Conservation (phyloP, 208 protist genomes). For the Leishmania major region DNA sequence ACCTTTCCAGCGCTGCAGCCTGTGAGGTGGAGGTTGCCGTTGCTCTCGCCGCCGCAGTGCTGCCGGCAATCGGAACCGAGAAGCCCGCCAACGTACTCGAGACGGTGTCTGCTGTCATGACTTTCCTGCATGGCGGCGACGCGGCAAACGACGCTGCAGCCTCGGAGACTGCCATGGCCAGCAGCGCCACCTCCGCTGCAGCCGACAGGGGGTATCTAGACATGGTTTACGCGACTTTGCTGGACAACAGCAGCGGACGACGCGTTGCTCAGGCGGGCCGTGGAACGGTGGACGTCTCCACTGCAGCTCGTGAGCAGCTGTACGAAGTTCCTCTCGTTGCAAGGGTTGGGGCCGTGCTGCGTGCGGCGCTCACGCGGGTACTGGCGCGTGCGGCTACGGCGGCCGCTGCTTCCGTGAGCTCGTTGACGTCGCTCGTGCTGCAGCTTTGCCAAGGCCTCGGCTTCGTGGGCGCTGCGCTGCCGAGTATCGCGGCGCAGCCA, state of each 20-base stretch:
- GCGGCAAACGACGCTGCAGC: not conserved
- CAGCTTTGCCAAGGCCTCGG: constrained; percentile 39
- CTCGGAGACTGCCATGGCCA: not conserved
- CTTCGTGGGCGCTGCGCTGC: constrained; percentile 31
- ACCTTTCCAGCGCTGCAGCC: not conserved
- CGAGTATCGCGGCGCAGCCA: constrained; percentile 18
- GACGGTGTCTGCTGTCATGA: constrained; percentile 5
- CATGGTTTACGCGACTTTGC: constrained; percentile 22
- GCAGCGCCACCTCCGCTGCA: constrained; percentile 29
- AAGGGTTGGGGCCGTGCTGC: constrained; percentile 10
- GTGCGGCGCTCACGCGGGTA: constrained; percentile 17
- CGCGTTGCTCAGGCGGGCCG: constrained; percentile 15
- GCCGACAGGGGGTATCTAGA: constrained; percentile 30
- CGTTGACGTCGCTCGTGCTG: constrained; percentile 4
- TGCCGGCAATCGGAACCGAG: constrained; percentile 10
- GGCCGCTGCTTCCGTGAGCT: not conserved
- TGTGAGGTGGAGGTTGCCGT: constrained; percentile 20
- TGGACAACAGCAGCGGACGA: constrained; percentile 9
- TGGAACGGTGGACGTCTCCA: constrained; percentile 18
- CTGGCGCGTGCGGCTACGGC: not conserved
- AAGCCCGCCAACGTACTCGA: constrained; percentile 11
- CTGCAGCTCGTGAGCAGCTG: constrained; percentile 8
- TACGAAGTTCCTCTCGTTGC: constrained; percentile 15
- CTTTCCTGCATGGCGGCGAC: constrained; percentile 33
- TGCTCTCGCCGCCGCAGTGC: constrained; percentile 27